Conservation (phyloP, 164 flowering plant genomes). For the Vitis rupestris region DNA sequence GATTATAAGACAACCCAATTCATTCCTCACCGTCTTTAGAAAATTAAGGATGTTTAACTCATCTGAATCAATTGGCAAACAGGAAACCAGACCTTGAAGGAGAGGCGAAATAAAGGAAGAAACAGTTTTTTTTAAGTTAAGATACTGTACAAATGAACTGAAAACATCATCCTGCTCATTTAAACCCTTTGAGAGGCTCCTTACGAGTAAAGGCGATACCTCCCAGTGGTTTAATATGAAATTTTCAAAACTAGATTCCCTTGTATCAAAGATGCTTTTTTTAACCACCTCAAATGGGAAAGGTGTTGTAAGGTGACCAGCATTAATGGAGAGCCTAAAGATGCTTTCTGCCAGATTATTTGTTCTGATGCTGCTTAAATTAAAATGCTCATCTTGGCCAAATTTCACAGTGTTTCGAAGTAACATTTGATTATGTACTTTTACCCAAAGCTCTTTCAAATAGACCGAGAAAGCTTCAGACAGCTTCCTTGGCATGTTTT, state of each 20-base stretch:
- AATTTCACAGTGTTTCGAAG: constrained; percentile 3
- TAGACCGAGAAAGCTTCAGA: constrained; percentile 22
- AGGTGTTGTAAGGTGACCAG: constrained; percentile 6
- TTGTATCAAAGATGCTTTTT: constrained; percentile 39
- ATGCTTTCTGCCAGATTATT: constrained; percentile 58
- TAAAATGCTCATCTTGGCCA: constrained; percentile 4
- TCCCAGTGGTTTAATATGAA: constrained; percentile 63
- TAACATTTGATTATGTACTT: constrained; percentile 29
- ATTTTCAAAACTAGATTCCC: constrained; percentile 30
- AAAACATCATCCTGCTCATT: constrained; percentile 28
- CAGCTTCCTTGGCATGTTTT: constrained; percentile 36
- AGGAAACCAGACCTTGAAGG: constrained; percentile 49
- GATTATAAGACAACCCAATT: constrained; percentile 51
- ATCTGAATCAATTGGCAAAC: constrained; percentile 69
- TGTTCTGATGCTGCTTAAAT: constrained; percentile 22
- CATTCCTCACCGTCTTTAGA: constrained; percentile 43
- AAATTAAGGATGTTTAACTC: constrained; percentile 55
- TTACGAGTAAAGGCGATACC: constrained; percentile 44
- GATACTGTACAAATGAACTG: constrained; percentile 25
- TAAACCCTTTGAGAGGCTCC: constrained; percentile 14
- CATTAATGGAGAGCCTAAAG: constrained; percentile 61
- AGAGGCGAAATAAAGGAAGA: constrained; percentile 38
- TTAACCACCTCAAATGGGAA: constrained; percentile 20
- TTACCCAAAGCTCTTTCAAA: constrained; percentile 47
- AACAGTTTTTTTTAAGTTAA: constrained; percentile 23